Evolutionary conservation across 345 rosid species (phyloP).

Genomic region (Draba incana): DNA sequence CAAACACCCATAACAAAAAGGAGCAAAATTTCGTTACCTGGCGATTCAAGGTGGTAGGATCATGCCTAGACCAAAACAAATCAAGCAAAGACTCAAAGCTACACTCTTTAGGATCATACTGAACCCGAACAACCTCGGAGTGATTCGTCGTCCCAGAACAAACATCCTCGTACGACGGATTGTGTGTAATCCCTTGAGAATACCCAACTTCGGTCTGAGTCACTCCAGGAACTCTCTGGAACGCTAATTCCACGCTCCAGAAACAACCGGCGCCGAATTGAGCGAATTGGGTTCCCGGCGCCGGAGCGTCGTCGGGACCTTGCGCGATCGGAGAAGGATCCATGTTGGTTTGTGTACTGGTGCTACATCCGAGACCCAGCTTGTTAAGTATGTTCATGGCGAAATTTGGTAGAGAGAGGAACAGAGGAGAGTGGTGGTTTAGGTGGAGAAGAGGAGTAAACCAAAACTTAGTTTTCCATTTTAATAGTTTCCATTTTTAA

Average conservation of each 20-base stretch:
- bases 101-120: conserved; percentile 84
- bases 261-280: conserved; percentile 96
- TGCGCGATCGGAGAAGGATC: conserved; percentile 66
- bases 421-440: conserved; percentile 8
- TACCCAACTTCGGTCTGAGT: conserved; percentile 84
- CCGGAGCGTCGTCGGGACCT: conserved; percentile 68
- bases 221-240: conserved; percentile 83
- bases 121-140: conserved; percentile 79
- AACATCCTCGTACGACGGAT: conserved; percentile 73
- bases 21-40: conserved; percentile 57
- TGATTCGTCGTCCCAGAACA: conserved; percentile 73
- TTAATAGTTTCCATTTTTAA: too few relatives aligned
- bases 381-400: conserved; percentile 88
- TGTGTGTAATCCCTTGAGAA: conserved; percentile 61
- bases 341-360: conserved; percentile 50
- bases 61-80: conserved; percentile 79
- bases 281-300: conserved; percentile 71
- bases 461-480: neutral
- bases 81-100: conserved; percentile 67
- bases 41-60: conserved; percentile 90
- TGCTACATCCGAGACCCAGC: conserved; percentile 64
- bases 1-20: neutral
- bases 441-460: conserved; percentile 9
- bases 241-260: conserved; percentile 89
- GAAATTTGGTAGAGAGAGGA: conserved; percentile 28